Base-by-base conservation (phyloP, 2,329 filamentous ascomycete species). In the Pseudogymnoascus sp. region DNA sequence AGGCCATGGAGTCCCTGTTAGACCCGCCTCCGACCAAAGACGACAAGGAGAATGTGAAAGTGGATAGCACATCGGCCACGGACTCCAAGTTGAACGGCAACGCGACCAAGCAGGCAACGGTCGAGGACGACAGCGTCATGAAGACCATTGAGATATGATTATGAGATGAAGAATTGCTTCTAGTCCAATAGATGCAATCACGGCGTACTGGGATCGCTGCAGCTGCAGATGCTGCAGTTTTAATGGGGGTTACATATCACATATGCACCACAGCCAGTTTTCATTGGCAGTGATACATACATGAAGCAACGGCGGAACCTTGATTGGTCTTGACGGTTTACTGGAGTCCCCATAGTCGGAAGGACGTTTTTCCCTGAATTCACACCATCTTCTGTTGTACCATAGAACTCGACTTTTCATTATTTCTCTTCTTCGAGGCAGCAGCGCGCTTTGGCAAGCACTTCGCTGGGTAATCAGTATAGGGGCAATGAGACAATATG, bases 81-180 rank as follows among this genome's bases (percentile, higher is more conserved):
- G 64, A 59, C 42, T 69, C 38, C 38, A 50, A 62, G n/a, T 61
- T 64, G 8, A 70, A 71, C 61, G 70, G 68, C 50, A 66, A 31
- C 59, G 60, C 66, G n/a, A 70, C 38, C 42, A 60, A 64, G 40
- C 68, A 69, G 60, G 66, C 70, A 31, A 68, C 67, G n/a, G 70
- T 70, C 62, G 71, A 73, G 63, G 72, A 73, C 64, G 71, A 73
- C 47, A 64, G 63, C 38, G 69, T 67, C 63, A 74, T 74, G 72
- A 74, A 74, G 66, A 73, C 71, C 64, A 73, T 74, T 63, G 71
- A 73, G 65, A 74, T 74, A 61, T 74, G 68, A 62, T 61, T 62
- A 50, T 62, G 59, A 63, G 31, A 56, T 37, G 33, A 33, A 28
- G 50, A 56, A 56, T 56, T 56, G 50, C 28, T 33, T 56, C 50